Conservation (phyloP, 176 grass and related monocot genomes). For the Canna indica region DNA sequence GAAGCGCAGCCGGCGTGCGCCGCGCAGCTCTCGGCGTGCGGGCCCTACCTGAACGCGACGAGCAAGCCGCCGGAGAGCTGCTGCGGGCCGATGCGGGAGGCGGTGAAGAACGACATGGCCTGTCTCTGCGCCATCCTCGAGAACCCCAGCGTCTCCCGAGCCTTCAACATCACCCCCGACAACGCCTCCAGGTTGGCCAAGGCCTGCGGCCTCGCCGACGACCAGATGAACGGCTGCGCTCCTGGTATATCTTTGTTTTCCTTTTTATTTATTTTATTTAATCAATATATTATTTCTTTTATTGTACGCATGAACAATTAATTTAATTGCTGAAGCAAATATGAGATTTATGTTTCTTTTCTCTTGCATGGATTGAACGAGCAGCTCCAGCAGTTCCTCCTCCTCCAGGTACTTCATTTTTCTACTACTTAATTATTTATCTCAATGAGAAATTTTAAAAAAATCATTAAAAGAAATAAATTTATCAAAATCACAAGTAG, state of each 20-base stretch:
- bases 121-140: slow-evolving; percentile 19
- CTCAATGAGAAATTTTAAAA: too few species aligned
- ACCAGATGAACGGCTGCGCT: background rate
- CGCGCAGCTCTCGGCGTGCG: slow-evolving; percentile 6
- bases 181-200: background rate
- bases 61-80: slow-evolving; percentile 11
- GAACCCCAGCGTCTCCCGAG: background rate
- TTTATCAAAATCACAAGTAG: too few species aligned
- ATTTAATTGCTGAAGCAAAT: too few species aligned
- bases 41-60: slow-evolving; percentile 3
- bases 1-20: background rate
- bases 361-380: too few species aligned
- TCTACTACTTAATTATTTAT: too few species aligned
- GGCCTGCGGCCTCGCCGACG: slow-evolving; percentile 1
- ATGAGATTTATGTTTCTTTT: too few species aligned
- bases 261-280: too few species aligned
- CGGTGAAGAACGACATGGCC: background rate
- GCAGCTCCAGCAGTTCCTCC: too few species aligned
- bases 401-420: too few species aligned
- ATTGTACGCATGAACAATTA: too few species aligned
- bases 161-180: background rate
- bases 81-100: slow-evolving; percentile 6
- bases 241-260: background rate
- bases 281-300: too few species aligned
- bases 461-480: too few species aligned